Base-by-base conservation (phyloP, 2,329 filamentous ascomycete species). In the Beauveria australis region DNA sequence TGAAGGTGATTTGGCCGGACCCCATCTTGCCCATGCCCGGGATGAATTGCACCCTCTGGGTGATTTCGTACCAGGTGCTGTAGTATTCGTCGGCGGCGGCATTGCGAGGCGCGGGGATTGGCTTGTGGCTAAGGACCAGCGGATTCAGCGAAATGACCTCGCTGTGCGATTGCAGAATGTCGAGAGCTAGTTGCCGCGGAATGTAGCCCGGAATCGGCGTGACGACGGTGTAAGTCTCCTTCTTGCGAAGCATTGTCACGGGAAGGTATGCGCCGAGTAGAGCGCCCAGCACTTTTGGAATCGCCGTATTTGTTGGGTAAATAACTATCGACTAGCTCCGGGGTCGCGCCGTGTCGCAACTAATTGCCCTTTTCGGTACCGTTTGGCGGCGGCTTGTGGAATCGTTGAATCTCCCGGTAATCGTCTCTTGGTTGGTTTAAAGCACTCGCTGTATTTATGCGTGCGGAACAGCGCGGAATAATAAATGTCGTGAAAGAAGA, bases 1-100 rank as follows among this genome's bases (percentile, higher is more conserved):
- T 87, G 75, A 89, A 89, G 52, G 77, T 80, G 72, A 89, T 87
- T 68, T 83, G 82, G 69, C 84, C 81, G 3, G 83, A 83, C 26
- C 85, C 85, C 62, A 87, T 78, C 72, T 78, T 84, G 65, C 86
- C 86, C 60, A 88, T 74, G 40, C 87, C 87, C 0, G 87, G 86
- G 6, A 89, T 74, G 66, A 85, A 83, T 69, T 88, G 86, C 62
- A 89, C 86, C 67, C 85, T 81, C 77, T 89, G 81, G 61, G 76
- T 81, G 68, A 89, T 89, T 72, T 89, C 85, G 71, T 89, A 89
- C 87, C 87, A 89, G 33, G 86, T 87, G 64, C 84, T 84, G 73
- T 87, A 89, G 74, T 81, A 89, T 72, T 89, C 87, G 72, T 89
- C 87, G 65, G 84, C 76, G 60, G 84, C 80, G 64, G 86, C 86